phyloP scores from a whole-genome alignment of 2,329 filamentous ascomycete genomes.

The Cladosporium sp. region DNA sequence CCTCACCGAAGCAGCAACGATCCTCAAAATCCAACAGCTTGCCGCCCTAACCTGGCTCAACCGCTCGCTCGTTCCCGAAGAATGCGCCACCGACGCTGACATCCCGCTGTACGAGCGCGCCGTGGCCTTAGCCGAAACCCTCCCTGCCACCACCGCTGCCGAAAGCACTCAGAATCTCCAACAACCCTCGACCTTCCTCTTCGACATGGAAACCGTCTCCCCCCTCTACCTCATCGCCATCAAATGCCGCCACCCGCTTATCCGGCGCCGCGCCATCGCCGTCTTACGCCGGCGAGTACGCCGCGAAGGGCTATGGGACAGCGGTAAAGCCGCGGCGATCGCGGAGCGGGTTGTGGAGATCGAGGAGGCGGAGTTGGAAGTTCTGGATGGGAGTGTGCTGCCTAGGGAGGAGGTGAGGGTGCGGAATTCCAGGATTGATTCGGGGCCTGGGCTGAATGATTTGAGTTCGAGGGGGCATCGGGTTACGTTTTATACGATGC shows the following conservation, averaged over 20 bases:
- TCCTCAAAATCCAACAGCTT: slow-evolving; percentile 28
- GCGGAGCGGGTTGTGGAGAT: slow-evolving; percentile 24
- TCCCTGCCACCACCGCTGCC: neutral
- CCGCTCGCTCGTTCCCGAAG: slow-evolving; percentile 23
- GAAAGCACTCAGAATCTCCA: neutral
- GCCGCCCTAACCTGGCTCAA: slow-evolving; percentile 27
- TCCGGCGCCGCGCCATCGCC: slow-evolving; percentile 30
- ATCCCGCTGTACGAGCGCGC: slow-evolving; percentile 22
- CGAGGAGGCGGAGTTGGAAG: slow-evolving; percentile 25
- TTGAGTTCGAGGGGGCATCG: slow-evolving; percentile 16
- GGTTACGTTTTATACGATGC: slow-evolving; percentile 24
- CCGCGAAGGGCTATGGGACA: slow-evolving; percentile 31
- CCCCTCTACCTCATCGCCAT: slow-evolving; percentile 30
- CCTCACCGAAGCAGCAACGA: slow-evolving; percentile 21
- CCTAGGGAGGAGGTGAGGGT: slow-evolving; percentile 25
- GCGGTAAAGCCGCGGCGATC: slow-evolving; percentile 24
- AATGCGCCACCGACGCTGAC: slow-evolving; percentile 26
- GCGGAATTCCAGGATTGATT: slow-evolving; percentile 24
- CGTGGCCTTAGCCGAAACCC: slow-evolving; percentile 25
- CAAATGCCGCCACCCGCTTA: slow-evolving; percentile 31
- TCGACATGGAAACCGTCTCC: slow-evolving; percentile 32
- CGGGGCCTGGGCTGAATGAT: slow-evolving; percentile 17
- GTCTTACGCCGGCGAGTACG: slow-evolving; percentile 25
- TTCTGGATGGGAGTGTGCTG: slow-evolving; percentile 22
- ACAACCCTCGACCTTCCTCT: slow-evolving; percentile 28